Evolutionary conservation across 352 stramenopile species (phyloP).

Genomic region (Phytopythium litorale): DNA sequence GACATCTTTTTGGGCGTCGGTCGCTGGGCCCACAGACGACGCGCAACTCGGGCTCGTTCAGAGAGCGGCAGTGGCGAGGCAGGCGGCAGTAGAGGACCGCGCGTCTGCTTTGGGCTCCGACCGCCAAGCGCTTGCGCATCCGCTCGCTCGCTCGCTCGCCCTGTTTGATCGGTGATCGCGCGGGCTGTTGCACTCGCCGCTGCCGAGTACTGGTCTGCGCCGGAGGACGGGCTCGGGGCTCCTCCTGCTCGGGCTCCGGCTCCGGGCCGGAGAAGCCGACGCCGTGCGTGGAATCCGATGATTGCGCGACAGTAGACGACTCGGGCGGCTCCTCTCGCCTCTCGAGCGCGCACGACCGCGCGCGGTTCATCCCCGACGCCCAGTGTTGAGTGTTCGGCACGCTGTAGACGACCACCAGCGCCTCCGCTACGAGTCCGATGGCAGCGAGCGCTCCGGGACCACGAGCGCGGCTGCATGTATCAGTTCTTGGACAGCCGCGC

Average conservation of each 20-base stretch:
- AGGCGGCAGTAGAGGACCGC: no score
- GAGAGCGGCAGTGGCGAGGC: no score
- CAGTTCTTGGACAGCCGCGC: slow-evolving; percentile 1
- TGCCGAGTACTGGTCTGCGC: neutral
- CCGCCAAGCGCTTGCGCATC: neutral
- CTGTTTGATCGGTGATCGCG: slow-evolving; percentile 1
- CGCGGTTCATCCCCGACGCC: neutral
- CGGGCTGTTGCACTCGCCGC: neutral
- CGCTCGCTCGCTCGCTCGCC: neutral
- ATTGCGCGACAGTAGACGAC: slow-evolving; percentile 10
- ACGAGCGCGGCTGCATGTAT: neutral
- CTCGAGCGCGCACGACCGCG: neutral
- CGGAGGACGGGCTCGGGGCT: neutral
- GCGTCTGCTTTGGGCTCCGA: neutral
- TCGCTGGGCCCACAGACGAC: no score
- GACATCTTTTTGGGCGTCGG: no score
- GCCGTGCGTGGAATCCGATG: neutral
- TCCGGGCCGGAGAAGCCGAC: neutral
- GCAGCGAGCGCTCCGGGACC: no score
- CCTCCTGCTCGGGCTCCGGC: no score
- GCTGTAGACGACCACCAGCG: neutral
- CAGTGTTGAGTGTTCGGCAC: neutral
- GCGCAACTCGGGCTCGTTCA: no score
- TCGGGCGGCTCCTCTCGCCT: neutral
- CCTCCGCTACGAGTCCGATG: neutral